Conservation (phyloP, 1,284 basidiomycete genomes). For the Sporisorium reilianum region DNA sequence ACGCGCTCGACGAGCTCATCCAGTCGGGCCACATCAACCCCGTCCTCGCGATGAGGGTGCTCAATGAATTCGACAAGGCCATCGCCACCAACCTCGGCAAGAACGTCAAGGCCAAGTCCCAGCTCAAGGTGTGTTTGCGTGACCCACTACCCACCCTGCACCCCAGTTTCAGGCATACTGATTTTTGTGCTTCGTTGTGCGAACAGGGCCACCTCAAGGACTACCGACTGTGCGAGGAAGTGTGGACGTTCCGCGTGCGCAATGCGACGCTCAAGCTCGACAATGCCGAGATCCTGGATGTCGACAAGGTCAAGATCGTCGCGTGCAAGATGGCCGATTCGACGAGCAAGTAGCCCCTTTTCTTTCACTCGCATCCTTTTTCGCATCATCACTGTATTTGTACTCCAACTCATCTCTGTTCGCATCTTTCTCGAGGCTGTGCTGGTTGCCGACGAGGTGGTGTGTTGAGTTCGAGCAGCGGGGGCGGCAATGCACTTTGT, state of each 20-base stretch:
- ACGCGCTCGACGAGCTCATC: slow-evolving; percentile 97
- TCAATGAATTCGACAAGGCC: slow-evolving; percentile 73
- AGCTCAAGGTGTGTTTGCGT: slow-evolving; percentile 59
- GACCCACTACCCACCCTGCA: no score
- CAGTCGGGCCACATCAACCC: slow-evolving; percentile 96
- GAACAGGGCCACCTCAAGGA: slow-evolving; percentile 67
- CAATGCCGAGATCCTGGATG: slow-evolving; percentile 61
- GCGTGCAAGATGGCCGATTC: slow-evolving; percentile 67
- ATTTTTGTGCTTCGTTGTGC: no score
- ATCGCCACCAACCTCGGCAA: slow-evolving; percentile 65
- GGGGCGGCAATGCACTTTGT: background rate
- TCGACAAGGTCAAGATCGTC: slow-evolving; percentile 67
- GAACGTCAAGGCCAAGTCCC: slow-evolving; percentile 65
- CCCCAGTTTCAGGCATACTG: no score
- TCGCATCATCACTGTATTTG: background rate
- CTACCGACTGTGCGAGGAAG: slow-evolving; percentile 68
- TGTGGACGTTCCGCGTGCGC: slow-evolving; percentile 68
- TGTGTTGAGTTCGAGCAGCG: no score
- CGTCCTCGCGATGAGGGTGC: slow-evolving; percentile 94
- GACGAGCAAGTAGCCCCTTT: slow-evolving; percentile 21
- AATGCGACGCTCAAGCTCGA: slow-evolving; percentile 67
- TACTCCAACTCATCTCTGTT: background rate
- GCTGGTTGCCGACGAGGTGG: background rate
- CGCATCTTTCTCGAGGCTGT: background rate
- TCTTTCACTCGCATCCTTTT: background rate